A percentile compares a stretch with the other conserved stretches of the same genome.
Evolutionary conservation across 305 asterid genomes (phyloP).

Genomic region (Fraxinus latifolia): DNA sequence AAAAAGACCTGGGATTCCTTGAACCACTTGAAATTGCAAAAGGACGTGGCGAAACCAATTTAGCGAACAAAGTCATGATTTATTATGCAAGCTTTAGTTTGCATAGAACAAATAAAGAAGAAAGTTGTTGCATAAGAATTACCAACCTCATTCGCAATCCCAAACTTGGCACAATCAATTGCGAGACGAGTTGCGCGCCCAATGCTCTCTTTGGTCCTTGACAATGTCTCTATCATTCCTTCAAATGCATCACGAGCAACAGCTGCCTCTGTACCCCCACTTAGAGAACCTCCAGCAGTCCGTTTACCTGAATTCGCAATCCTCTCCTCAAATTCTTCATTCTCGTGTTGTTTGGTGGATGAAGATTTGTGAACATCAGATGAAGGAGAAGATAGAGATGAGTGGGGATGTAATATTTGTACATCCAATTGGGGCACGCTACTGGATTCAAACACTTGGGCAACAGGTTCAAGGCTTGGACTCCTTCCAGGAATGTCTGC

Average conservation of each 20-base stretch:
- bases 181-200: constrained; percentile 97
- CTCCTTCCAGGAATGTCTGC: constrained; percentile 46
- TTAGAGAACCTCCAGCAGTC: constrained; percentile 61
- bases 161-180: constrained; percentile 89
- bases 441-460: constrained; percentile 48
- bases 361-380: constrained; percentile 46
- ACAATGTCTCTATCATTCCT: constrained; percentile 95
- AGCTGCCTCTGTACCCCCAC: constrained; percentile 91
- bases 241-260: constrained; percentile 97
- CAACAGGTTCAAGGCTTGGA: constrained; percentile 43
- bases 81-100: background rate
- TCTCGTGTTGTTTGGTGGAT: constrained; percentile 50
- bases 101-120: constrained; percentile 1
- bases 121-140: constrained; percentile 12
- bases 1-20: background rate
- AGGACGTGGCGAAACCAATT: background rate
- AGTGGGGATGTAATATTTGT: constrained; percentile 35
- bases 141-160: constrained; percentile 81
- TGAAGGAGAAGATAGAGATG: constrained; percentile 37
- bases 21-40: background rate
- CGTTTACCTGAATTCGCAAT: constrained; percentile 58
- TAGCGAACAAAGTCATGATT: background rate
- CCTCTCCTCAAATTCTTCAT: constrained; percentile 65
- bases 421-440: constrained; percentile 40
- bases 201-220: constrained; percentile 95